Base-by-base conservation (phyloP, 805 yeast genomes). In the Dipodascus albidus region DNA sequence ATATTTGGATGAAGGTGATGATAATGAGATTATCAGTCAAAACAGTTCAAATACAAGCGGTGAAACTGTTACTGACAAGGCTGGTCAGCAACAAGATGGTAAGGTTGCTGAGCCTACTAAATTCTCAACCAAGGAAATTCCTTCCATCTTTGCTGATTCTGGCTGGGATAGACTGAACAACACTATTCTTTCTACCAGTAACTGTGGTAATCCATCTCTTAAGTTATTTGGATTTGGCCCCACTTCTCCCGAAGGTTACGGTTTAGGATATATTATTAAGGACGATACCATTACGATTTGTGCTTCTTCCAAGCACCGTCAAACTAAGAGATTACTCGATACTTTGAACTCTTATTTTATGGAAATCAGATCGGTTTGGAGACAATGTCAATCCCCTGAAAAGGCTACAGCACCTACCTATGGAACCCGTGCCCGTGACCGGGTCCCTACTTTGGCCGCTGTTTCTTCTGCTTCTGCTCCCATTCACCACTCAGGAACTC, bases 201-300 rank as follows among this genome's bases (percentile, higher is more conserved):
- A 89, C 67, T 89, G 97, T 71, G 96, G 96, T 41, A 89, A 89
- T 65, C 95, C 96, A 3, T 85, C 96, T 1, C 73, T 89, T 54
- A 82, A 85, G 57, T 74, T 84, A 50, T 89, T 89, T 71, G 97
- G 97, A 0, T 89, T 89, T 63, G 95, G 96, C 2, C 96, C 97
- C 2, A 90, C 88, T 1, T 75, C 85, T 14, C 84, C 88, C 50
- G 90, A 87, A 63, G 97, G 97, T 2, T 88, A 84, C 67, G 96
- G 96, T n/a, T 77, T 89, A 38, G 96, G 96, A 2, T 89, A 89
- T 66, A 87, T 89, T 59, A 84, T 89, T 60, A 88, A 90, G 66
- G 79, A 74, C 47, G 86, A 87, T 62, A 81, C 87, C 20, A 79
- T 89, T 23, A 79, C 89, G 1, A 77, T 89, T 8, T 87, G 95